phyloP scores from a whole-genome alignment of 148 eudicot species.

The Arbutus unedo region DNA sequence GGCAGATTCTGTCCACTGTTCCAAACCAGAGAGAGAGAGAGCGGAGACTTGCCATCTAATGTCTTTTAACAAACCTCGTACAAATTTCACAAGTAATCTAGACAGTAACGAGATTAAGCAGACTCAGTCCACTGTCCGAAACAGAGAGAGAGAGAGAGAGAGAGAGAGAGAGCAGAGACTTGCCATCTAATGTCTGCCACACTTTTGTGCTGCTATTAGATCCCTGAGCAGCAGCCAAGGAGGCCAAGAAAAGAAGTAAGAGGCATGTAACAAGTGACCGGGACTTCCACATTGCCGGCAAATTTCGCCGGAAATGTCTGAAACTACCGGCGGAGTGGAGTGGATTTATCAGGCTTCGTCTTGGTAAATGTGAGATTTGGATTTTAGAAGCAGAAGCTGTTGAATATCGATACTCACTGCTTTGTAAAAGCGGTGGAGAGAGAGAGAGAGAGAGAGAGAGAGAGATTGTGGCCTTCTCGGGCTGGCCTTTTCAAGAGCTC shows the following conservation, averaged over 20 bases:
- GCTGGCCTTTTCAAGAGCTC: too few relatives aligned
- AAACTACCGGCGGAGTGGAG: not conserved
- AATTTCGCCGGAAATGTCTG: not conserved
- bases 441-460: not conserved
- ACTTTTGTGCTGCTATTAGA: conserved; percentile 10
- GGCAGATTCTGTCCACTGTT: too few relatives aligned
- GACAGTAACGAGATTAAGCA: not conserved
- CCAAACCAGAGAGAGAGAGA: too few relatives aligned
- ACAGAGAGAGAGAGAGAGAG: not conserved
- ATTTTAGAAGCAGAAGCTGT: not conserved
- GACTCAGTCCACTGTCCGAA: not conserved
- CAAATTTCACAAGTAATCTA: not conserved
- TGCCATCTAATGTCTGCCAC: conserved; percentile 43
- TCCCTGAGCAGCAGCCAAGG: conserved; percentile 33
- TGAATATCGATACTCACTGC: not conserved
- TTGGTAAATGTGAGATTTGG: not conserved
- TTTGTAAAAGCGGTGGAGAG: not conserved
- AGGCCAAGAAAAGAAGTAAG: conserved; percentile 24
- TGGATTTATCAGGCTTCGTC: not conserved
- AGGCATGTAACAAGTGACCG: conserved; percentile 6
- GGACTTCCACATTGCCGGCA: conserved; percentile 25
- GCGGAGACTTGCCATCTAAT: too few relatives aligned
- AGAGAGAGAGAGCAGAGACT: not conserved
- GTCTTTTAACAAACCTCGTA: not conserved
- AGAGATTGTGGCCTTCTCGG: too few relatives aligned